Evolutionary conservation across 1,139 yeast genomes (phyloP).

Genomic region (Protomyces inouyei): DNA sequence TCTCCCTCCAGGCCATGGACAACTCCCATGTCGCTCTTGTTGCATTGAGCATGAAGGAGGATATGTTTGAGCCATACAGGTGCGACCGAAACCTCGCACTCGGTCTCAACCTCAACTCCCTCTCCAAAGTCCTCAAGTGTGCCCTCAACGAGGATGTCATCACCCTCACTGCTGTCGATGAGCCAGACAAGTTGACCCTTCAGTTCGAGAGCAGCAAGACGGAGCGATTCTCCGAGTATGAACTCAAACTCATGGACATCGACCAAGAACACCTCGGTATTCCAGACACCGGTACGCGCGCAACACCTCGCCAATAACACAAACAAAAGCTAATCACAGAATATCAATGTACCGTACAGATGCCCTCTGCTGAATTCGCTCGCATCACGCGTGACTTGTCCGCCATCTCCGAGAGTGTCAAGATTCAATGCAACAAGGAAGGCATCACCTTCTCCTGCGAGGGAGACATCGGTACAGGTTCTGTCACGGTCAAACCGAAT

Average conservation of each 20-base stretch:
- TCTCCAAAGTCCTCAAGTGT: constrained; percentile 81
- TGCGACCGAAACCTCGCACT: constrained; percentile 91
- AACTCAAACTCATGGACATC: constrained; percentile 89
- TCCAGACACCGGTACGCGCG: constrained; percentile 64
- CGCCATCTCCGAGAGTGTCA: constrained; percentile 79
- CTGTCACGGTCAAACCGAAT: constrained; percentile 72
- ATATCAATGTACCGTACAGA: constrained; percentile 74
- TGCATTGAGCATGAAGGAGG: constrained; percentile 78
- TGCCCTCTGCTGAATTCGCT: constrained; percentile 86
- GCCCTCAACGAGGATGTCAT: constrained; percentile 87
- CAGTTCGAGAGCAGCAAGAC: constrained; percentile 74
- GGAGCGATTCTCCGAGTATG: constrained; percentile 89
- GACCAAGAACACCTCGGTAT: constrained; percentile 91
- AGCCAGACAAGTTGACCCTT: constrained; percentile 74
- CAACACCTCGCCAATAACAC: not conserved
- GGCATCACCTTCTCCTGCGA: constrained; percentile 84
- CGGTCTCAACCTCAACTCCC: constrained; percentile 82
- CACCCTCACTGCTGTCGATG: constrained; percentile 86
- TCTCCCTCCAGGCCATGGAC: constrained; percentile 95
- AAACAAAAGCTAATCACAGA: constrained; percentile 35
- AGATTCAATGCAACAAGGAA: constrained; percentile 83
- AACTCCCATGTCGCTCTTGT: constrained; percentile 93
- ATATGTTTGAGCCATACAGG: constrained; percentile 89
- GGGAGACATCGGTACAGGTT: constrained; percentile 90
- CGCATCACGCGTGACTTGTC: constrained; percentile 85